Conservation (phyloP, 1,284 basidiomycete genomes). For the Schizophyllum commune region DNA sequence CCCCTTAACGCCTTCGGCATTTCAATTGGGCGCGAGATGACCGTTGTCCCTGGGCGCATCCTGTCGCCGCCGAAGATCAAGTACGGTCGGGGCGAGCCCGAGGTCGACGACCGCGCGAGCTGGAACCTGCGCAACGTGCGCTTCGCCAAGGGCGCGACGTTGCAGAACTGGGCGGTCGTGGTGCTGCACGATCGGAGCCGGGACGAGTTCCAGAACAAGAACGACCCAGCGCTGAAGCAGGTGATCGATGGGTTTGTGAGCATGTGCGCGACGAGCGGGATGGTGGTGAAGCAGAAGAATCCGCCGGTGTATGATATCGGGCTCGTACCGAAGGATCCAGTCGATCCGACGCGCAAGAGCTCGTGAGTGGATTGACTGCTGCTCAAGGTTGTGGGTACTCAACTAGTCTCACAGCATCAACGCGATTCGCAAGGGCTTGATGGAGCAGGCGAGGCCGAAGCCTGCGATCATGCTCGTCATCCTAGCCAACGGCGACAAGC, state of each 20-base stretch:
- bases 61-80: slow-evolving; percentile 50
- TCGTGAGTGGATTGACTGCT: slow-evolving; percentile 17
- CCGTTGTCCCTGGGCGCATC: slow-evolving; percentile 65
- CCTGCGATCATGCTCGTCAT: slow-evolving; percentile 43
- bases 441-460: slow-evolving; percentile 16
- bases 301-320: slow-evolving; percentile 16
- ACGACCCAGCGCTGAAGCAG: slow-evolving; percentile 41
- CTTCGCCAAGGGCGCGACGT: slow-evolving; percentile 45
- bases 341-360: slow-evolving; percentile 40
- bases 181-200: slow-evolving; percentile 50
- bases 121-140: slow-evolving; percentile 65
- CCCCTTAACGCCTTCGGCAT: slow-evolving; percentile 53
- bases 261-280: slow-evolving; percentile 56
- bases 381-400: not conserved
- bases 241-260: slow-evolving; percentile 40
- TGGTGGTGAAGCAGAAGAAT: slow-evolving; percentile 34
- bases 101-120: slow-evolving; percentile 51
- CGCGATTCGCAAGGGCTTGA: slow-evolving; percentile 22
- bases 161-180: slow-evolving; percentile 57
- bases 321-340: slow-evolving; percentile 35
- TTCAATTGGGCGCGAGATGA: slow-evolving; percentile 55
- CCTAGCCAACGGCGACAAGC: slow-evolving; percentile 58
- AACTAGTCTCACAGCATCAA: slow-evolving; percentile 16
- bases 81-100: slow-evolving; percentile 40
- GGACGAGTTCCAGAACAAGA: slow-evolving; percentile 36